Conservation (phyloP, 2,329 filamentous ascomycete species). For the Verticillium dahliae region DNA sequence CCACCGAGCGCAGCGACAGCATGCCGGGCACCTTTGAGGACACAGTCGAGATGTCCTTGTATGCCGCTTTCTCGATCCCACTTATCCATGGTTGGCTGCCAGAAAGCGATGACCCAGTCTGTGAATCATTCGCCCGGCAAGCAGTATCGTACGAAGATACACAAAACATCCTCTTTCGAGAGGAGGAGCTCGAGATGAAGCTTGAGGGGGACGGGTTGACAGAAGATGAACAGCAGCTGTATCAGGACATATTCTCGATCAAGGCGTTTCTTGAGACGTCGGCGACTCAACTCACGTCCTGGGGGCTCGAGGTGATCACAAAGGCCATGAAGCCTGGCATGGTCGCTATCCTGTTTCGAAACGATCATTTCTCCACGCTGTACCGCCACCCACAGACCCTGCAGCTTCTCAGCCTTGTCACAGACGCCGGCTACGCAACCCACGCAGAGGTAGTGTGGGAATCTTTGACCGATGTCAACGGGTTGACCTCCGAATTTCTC, state of each 20-base stretch:
- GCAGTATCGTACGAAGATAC: conserved; percentile 87
- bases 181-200: conserved; percentile 83
- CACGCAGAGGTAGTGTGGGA: conserved; percentile 97
- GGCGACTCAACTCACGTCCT: conserved; percentile 79
- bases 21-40: conserved; percentile 75
- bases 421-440: conserved; percentile 81
- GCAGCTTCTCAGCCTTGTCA: conserved; percentile 77
- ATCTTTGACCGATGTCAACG: conserved; percentile 80
- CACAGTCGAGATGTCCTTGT: conserved; percentile 83
- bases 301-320: conserved; percentile 70
- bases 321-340: conserved; percentile 67
- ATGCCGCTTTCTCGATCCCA: conserved; percentile 81
- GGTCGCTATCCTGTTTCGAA: conserved; percentile 88
- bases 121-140: conserved; percentile 63
- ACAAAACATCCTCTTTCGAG: conserved; percentile 79
- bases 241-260: conserved; percentile 79
- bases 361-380: conserved; percentile 93
- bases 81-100: conserved; percentile 93
- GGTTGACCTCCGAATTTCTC: conserved; percentile 74
- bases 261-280: conserved; percentile 74
- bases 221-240: conserved; percentile 67
- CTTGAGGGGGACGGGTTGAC: conserved; percentile 57
- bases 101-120: conserved; percentile 56
- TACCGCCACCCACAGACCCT: conserved; percentile 79
- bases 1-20: conserved; percentile 37